phyloP scores from a whole-genome alignment of 768 basidiomycete species.

The Krasilnikovozyma curviuscula region DNA sequence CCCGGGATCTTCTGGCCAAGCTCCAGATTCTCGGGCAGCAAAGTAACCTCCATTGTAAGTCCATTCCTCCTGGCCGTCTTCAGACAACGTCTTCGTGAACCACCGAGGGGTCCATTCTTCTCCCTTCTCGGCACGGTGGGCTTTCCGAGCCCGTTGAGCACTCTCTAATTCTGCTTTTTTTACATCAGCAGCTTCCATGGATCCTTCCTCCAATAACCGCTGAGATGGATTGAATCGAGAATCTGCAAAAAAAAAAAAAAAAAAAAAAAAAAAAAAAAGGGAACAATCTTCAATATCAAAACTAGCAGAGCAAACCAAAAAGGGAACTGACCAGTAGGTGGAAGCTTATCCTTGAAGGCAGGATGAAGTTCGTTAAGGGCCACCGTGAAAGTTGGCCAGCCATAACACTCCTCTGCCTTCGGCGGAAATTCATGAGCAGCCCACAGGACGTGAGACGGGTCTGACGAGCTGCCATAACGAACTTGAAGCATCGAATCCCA shows the following conservation, averaged over 20 bases:
- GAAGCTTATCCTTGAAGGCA: too few species aligned
- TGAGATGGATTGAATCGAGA: conserved; percentile 67
- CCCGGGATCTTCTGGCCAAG: too few species aligned
- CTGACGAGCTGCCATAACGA: conserved; percentile 40
- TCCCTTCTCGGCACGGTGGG: conserved; percentile 36
- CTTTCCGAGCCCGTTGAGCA: conserved; percentile 52
- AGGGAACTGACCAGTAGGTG: background rate
- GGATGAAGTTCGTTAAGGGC: conserved; percentile 6
- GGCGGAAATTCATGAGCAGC: conserved; percentile 52
- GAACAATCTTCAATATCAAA: background rate
- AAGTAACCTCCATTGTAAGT: conserved; percentile 58
- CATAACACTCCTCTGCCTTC: conserved; percentile 51
- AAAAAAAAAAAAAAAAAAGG: conserved; percentile 16
- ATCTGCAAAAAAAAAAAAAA: conserved; percentile 55
- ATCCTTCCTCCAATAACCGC: conserved; percentile 58
- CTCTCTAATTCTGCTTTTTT: conserved; percentile 58
- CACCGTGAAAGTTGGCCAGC: conserved; percentile 21
- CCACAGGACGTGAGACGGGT: conserved; percentile 51
- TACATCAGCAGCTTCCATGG: conserved; percentile 47
- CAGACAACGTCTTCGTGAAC: conserved; percentile 42
- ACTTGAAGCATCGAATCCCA: conserved; percentile 66
- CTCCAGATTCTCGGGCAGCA: too few species aligned
- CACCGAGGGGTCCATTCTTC: conserved; percentile 37
- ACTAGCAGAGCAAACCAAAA: background rate
- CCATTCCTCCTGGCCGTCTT: conserved; percentile 46